Base-by-base conservation (phyloP, 805 yeast species). In the Starmera quercuum region DNA sequence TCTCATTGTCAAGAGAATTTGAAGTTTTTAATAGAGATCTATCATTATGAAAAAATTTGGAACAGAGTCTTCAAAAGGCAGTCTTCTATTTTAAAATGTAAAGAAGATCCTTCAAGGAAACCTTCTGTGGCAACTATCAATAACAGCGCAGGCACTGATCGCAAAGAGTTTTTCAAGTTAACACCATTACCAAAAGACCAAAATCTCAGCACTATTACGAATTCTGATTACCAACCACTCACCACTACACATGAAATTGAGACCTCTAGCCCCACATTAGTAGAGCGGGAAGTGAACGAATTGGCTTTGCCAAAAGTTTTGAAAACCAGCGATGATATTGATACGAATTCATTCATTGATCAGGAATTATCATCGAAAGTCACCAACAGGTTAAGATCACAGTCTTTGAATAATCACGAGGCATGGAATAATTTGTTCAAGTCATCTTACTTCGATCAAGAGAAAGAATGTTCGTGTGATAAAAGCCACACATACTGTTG, bases 1-100 rank as follows among this genome's bases (percentile, higher is more conserved):
- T 51, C 60, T 22, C 74, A 70, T 40, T 63, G 71, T 44, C 57
- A 55, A 33, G 75, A 70, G 46, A 68, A 66, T 47, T 53, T 70
- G 26, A 47, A 56, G 29, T 70, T 70, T 38, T 47, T 70, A 20
- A 56, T 68, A 5, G 67, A 64, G 36, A 66, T 68, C 13, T 67
- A 49, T 46, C 63, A 61, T 32, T 70, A 70, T 46, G 73, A 70
- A 40, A 56, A 61, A 46, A 56, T 55, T 33, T 65, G 64, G 57
- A 66, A 63, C 35, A 37, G 41, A 29, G 37, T 49, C 7, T 56
- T 54, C 44, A 51, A 54, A 30, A 45, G 58, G 29, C 47, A 55
- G 29, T 51, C 49, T 14, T 53, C 58, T 7, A 49, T 54, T 5
- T 35, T 56, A 30, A 54, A 53, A 35, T 54, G 59, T 32, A 49